phyloP scores from a whole-genome alignment of 176 grass and related monocot species.

The barley (Hordeum vulgare) region MorexV3_pseudomolecules_assembly NC_058524.1:197980376-197980875 shows the following conservation, averaged over 20 bases:
- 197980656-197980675: not conserved
- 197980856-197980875: too few relatives aligned
- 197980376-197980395: not conserved
- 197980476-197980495: not conserved
- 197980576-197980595: not conserved
- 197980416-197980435: not conserved
- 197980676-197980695: not conserved
- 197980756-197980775: not conserved
- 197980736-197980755: not conserved
- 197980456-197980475: not conserved
- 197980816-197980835: too few relatives aligned
- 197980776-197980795: not conserved
- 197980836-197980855: too few relatives aligned
- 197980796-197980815: not conserved
- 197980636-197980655: not conserved
- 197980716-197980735: not conserved
- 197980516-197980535: too few relatives aligned
- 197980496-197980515: not conserved
- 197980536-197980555: not conserved
- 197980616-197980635: not conserved
- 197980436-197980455: not conserved
- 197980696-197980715: not conserved
- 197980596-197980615: not conserved
- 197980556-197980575: not conserved
- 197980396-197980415: not conserved